phyloP scores from a whole-genome alignment of 169 alveolate genomes.

The Plasmodium billcollinsi region DNA sequence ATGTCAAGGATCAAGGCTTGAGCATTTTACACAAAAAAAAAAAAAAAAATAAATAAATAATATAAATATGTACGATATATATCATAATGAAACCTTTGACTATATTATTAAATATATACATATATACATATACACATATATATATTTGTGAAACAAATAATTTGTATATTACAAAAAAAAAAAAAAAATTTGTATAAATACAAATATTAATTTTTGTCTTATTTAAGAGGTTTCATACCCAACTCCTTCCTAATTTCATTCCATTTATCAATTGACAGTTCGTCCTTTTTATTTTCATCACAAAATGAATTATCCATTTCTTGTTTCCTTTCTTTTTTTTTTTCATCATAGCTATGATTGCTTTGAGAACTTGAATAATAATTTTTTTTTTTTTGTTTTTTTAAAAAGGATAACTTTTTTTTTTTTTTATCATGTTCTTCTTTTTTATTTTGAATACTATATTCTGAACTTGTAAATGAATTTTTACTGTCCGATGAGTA shows the following conservation, averaged over 20 bases:
- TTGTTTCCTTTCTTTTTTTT: conserved; percentile 1
- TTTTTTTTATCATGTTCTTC: not conserved
- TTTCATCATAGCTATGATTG: conserved; percentile 24
- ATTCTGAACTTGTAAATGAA: conserved; percentile 28
- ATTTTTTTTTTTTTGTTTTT: not conserved
- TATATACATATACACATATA: conserved; percentile 1
- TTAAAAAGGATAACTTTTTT: too few species aligned
- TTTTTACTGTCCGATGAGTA: conserved; percentile 6
- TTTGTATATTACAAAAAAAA: too few species aligned
- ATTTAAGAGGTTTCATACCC: conserved; percentile 88
- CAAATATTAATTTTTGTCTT: not conserved
- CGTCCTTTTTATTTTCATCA: conserved; percentile 74
- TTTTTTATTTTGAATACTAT: conserved; percentile 1
- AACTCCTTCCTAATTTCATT: conserved; percentile 82
- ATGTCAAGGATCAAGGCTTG: conserved; percentile 21
- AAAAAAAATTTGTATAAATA: conserved; percentile 1
- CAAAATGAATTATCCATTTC: not conserved
- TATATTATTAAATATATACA: conserved; percentile 8
- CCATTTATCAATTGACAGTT: conserved; percentile 85
- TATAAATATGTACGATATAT: not conserved
- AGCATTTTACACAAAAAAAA: conserved; percentile 8
- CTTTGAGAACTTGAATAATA: not conserved
- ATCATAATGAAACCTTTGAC: not conserved
- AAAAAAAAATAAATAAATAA: not conserved
- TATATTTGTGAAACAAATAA: not conserved